Evolutionary conservation across 441 rosid genomes (phyloP).

Genomic region (Erodium texanum): DNA sequence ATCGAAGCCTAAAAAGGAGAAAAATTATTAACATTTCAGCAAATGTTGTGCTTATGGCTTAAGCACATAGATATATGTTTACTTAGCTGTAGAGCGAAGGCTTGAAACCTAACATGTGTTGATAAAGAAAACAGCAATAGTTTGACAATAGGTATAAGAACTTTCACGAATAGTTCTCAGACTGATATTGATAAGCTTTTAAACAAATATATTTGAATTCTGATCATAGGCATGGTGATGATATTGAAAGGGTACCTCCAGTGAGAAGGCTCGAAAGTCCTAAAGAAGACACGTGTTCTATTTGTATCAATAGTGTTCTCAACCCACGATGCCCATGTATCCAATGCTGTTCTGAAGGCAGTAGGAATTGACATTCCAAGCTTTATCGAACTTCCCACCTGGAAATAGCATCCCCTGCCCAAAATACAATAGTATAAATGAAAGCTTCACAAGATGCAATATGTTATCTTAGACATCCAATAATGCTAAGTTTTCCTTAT

Average conservation of each 20-base stretch:
- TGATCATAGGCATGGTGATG: neutral
- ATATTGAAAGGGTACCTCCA: slow-evolving; percentile 46
- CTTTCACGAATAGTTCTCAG: neutral
- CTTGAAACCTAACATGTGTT: slow-evolving; percentile 7
- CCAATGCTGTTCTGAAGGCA: slow-evolving; percentile 59
- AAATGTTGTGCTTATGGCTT: neutral
- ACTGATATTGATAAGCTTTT: neutral
- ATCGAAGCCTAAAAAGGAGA: too few relatives aligned
- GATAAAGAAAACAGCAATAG: neutral
- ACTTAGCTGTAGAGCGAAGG: neutral
- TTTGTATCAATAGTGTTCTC: slow-evolving; percentile 36
- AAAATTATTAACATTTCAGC: too few relatives aligned
- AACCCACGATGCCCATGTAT: slow-evolving; percentile 68
- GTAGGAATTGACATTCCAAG: slow-evolving; percentile 67
- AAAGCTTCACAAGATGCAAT: neutral
- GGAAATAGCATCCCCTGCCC: slow-evolving; percentile 81
- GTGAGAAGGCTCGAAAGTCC: slow-evolving; percentile 79
- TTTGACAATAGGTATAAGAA: neutral
- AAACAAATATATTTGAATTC: neutral
- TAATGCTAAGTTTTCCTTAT: neutral
- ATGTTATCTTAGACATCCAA: neutral
- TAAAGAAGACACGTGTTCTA: slow-evolving; percentile 52
- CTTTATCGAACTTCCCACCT: slow-evolving; percentile 53
- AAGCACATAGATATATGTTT: neutral
- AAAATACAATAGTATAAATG: slow-evolving; percentile 20